A percentile compares a stretch with the other conserved stretches of the same genome.
phyloP scores from a whole-genome alignment of 2,329 filamentous ascomycete species.

The Hysterium pulicare region DNA sequence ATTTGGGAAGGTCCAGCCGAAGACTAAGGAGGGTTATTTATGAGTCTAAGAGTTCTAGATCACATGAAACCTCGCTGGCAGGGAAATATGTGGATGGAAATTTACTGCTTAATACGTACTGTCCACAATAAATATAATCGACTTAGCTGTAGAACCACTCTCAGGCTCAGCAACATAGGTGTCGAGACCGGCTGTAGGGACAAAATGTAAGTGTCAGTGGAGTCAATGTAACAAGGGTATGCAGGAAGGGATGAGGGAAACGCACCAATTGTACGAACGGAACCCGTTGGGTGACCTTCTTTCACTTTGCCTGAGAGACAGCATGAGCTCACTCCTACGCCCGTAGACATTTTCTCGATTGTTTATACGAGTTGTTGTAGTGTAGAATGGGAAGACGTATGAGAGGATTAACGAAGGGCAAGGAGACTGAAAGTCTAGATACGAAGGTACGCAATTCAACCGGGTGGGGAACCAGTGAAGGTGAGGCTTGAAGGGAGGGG shows the following conservation, averaged over 20 bases:
- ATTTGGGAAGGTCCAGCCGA: conserved; percentile 42
- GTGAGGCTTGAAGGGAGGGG: no score
- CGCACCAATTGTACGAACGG: conserved; percentile 31
- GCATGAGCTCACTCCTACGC: conserved; percentile 40
- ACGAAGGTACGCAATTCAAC: no score
- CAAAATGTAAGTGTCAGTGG: not conserved
- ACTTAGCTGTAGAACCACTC: conserved; percentile 38
- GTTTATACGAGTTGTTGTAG: no score
- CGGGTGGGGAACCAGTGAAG: no score
- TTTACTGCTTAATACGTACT: no score
- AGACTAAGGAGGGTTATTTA: conserved; percentile 28
- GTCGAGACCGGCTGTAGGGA: conserved; percentile 20
- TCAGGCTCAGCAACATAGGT: conserved; percentile 44
- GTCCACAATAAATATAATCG: conserved; percentile 44
- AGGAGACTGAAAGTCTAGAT: no score
- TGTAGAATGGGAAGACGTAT: no score
- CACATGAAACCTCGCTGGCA: no score
- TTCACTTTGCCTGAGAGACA: conserved; percentile 42
- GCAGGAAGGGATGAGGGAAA: not conserved
- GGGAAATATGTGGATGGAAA: no score
- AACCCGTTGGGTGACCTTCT: conserved; percentile 35
- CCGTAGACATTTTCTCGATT: conserved; percentile 33
- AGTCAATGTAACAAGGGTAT: not conserved
- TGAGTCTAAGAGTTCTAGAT: no score
- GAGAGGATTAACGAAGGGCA: no score